Evolutionary conservation across 805 yeast species (phyloP).

Genomic region (Saccharomycopsis fodiens): DNA sequence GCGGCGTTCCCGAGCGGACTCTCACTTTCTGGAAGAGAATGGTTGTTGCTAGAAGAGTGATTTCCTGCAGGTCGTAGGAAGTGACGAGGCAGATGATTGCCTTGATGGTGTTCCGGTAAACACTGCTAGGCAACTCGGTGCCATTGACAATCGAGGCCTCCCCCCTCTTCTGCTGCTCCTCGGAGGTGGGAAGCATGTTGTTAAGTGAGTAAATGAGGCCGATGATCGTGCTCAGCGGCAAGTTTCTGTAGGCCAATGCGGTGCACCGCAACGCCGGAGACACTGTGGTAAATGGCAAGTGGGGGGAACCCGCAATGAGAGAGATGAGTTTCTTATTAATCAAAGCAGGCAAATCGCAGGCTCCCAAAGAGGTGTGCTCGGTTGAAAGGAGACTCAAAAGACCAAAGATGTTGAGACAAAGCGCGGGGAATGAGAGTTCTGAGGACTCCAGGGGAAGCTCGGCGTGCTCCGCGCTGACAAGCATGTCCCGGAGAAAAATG

Average conservation of each 20-base stretch:
- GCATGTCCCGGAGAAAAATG: conserved; percentile 39
- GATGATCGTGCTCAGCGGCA: conserved; percentile 76
- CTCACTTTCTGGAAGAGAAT: conserved; percentile 65
- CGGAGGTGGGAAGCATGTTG: conserved; percentile 50
- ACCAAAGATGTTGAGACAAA: conserved; percentile 18
- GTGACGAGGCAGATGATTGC: conserved; percentile 62
- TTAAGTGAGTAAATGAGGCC: conserved; percentile 79
- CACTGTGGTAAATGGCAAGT: conserved; percentile 34
- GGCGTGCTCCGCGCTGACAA: conserved; percentile 30
- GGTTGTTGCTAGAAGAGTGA: conserved; percentile 71
- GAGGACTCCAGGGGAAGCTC: conserved; percentile 4
- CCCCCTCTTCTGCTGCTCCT: conserved; percentile 1
- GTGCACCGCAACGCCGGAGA: conserved; percentile 25
- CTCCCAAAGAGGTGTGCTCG: conserved; percentile 31
- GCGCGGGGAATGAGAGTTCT: conserved; percentile 14
- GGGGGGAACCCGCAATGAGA: conserved; percentile 41
- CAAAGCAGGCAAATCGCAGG: conserved; percentile 38
- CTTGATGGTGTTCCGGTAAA: conserved; percentile 56
- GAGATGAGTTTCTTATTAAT: conserved; percentile 47
- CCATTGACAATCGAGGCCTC: conserved; percentile 13
- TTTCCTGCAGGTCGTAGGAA: conserved; percentile 59
- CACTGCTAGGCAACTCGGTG: background rate
- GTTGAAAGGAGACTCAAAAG: conserved; percentile 15
- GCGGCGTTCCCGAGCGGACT: background rate
- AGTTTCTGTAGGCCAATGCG: conserved; percentile 56